Evolutionary conservation across 306 rosid genomes (phyloP).

Genomic region (Vigna trinervia): DNA sequence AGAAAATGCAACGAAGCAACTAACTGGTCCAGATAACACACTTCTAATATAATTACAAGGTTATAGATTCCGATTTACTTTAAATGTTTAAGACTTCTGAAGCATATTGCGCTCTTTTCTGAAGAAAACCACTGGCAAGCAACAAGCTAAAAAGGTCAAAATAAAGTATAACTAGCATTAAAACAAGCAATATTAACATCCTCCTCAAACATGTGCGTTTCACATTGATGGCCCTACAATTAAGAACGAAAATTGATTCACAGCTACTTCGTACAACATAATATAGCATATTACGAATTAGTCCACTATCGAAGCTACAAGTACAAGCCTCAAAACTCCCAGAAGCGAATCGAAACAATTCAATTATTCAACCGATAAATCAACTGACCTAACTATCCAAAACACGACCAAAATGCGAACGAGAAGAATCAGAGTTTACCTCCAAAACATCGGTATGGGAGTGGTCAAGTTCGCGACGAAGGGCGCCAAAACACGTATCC

Average conservation of each 20-base stretch:
- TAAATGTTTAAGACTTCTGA: constrained; percentile 24
- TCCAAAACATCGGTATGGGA: constrained; percentile 63
- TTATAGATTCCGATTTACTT: constrained; percentile 19
- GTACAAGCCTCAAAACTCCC: not conserved
- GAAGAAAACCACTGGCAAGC: not conserved
- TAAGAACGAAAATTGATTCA: not conserved
- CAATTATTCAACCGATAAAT: not conserved
- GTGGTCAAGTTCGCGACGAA: constrained; percentile 91
- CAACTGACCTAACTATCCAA: not conserved
- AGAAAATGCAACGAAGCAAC: not conserved
- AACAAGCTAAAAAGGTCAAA: not conserved
- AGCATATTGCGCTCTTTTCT: not conserved
- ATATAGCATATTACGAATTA: not conserved
- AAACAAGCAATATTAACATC: not conserved
- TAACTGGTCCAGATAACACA: constrained; percentile 2
- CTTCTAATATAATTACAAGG: constrained; percentile 2
- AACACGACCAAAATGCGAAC: not conserved
- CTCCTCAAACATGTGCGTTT: not conserved
- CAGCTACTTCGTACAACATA: not conserved
- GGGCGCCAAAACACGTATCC: constrained; percentile 84
- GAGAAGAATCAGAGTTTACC: constrained; percentile 49
- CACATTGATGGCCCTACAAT: not conserved
- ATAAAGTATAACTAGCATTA: not conserved
- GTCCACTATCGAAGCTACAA: not conserved
- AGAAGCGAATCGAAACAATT: not conserved